Evolutionary conservation across 2,329 filamentous ascomycete species (phyloP).

Genomic region (Sporothrix brasiliensis): DNA sequence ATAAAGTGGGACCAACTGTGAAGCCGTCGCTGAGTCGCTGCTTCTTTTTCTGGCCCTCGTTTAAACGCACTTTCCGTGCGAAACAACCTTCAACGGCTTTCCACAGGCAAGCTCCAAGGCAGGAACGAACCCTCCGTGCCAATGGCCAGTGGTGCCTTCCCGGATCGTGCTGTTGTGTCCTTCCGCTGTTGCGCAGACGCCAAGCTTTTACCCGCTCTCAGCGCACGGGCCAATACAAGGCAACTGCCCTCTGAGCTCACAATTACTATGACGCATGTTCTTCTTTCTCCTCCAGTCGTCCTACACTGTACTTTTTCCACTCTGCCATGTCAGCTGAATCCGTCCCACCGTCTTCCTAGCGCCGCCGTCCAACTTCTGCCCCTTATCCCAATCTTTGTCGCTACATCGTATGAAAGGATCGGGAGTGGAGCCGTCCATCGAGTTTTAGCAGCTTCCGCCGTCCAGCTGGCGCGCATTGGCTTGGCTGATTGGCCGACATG

Average conservation of each 20-base stretch:
- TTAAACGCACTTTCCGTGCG: background rate
- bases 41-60: background rate
- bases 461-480: background rate
- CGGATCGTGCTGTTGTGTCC: background rate
- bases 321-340: slow-evolving; percentile 28
- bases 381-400: background rate
- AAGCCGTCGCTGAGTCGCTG: background rate
- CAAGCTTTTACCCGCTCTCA: slow-evolving; percentile 6
- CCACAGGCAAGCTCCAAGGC: background rate
- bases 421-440: slow-evolving; percentile 4
- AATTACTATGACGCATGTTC: too few relatives aligned
- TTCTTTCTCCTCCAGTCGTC: too few relatives aligned
- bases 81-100: background rate
- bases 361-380: background rate
- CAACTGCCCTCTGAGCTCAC: too few relatives aligned
- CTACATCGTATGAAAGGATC: background rate
- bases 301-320: background rate
- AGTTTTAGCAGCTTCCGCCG: slow-evolving; percentile 5
- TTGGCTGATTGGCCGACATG: background rate
- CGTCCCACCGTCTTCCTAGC: slow-evolving; percentile 22
- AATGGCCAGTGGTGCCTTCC: slow-evolving; percentile 4
- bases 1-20: background rate
- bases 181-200: slow-evolving; percentile 9
- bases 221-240: slow-evolving; percentile 7
- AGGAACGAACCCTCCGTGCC: background rate